Percentiles rank a stretch among this genome's conserved stretches.
These are phyloP conservation scores for Xanthoparmelia taractica DNA, from an alignment of 495 filamentous ascomycete genomes.

Conservation along the genomic window DNA sequence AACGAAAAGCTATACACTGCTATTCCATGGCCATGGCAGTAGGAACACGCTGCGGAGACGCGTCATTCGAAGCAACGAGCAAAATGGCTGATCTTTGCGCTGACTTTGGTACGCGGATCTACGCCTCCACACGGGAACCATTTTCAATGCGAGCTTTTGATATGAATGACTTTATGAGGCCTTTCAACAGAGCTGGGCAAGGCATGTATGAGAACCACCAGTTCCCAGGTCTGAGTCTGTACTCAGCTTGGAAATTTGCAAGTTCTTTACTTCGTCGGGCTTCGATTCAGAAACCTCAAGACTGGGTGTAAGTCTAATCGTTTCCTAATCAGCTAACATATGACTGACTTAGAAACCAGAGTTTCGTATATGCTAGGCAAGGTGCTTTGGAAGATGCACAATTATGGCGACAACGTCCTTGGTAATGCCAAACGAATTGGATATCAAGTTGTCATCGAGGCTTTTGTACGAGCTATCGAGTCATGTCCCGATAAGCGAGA, in stretches of 20 bases:
- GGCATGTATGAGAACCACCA: slow-evolving; percentile 68
- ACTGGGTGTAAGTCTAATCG: slow-evolving; percentile 64
- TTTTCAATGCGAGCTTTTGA: slow-evolving; percentile 83
- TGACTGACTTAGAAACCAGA: slow-evolving; percentile 6
- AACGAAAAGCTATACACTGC: slow-evolving; percentile 83
- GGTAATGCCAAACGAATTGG: slow-evolving; percentile 41
- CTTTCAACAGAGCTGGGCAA: slow-evolving; percentile 54
- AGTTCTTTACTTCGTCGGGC: slow-evolving; percentile 70
- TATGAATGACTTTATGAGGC: slow-evolving; percentile 65
- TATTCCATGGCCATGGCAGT: slow-evolving; percentile 84
- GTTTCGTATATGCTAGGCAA: slow-evolving; percentile 81
- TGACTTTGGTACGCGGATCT: slow-evolving; percentile 84
- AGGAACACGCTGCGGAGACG: slow-evolving; percentile 54
- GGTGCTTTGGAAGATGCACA: slow-evolving; percentile 93
- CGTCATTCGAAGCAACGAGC: slow-evolving; percentile 51
- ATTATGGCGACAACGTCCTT: slow-evolving; percentile 43
- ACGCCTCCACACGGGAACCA: slow-evolving; percentile 82
- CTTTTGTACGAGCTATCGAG: slow-evolving; percentile 68
- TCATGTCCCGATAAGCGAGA: slow-evolving; percentile 74
- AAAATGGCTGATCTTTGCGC: slow-evolving; percentile 77
- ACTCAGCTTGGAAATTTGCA: slow-evolving; percentile 82
- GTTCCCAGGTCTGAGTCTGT: slow-evolving; percentile 64
- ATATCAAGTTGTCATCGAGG: slow-evolving; percentile 54
- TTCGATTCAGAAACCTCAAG: slow-evolving; percentile 62
- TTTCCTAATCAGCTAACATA: neutral